phyloP scores from a whole-genome alignment of 306 rosid species.

The Heteromeles arbutifolia region DNA sequence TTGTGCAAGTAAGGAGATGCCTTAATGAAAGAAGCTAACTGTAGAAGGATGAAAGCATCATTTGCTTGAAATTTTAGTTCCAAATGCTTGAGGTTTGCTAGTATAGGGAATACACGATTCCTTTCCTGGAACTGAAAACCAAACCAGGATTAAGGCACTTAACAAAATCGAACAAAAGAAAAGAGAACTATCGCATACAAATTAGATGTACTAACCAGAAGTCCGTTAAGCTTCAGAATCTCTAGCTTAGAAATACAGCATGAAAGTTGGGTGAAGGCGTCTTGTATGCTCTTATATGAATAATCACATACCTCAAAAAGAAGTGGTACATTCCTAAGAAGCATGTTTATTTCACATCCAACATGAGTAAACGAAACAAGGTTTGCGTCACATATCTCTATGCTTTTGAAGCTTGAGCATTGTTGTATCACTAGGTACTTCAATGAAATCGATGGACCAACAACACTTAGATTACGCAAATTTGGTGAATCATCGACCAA shows the following conservation, averaged over 20 bases:
- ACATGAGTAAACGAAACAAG: neutral
- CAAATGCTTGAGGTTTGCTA: conserved; percentile 12
- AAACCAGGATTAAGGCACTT: neutral
- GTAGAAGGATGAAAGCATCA: neutral
- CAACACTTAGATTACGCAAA: conserved; percentile 1
- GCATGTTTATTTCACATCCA: neutral
- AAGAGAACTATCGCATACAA: neutral
- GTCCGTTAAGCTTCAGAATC: neutral
- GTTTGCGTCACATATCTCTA: neutral
- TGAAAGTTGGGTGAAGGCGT: neutral
- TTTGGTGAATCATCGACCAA: neutral
- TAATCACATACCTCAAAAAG: conserved; percentile 5
- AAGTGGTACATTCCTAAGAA: neutral
- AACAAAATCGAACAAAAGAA: neutral
- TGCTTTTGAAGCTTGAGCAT: neutral
- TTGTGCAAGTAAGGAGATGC: conserved; percentile 11
- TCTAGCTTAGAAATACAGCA: conserved; percentile 9
- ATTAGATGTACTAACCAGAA: neutral
- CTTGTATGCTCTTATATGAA: neutral
- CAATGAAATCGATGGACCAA: conserved; percentile 4
- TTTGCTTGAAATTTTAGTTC: neutral
- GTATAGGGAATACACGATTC: neutral
- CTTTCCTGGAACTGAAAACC: neutral
- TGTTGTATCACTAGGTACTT: neutral
- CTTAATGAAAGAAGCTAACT: neutral